Base-by-base conservation (phyloP, 306 rosid species). In the Macrotyloma uniflorum region DNA sequence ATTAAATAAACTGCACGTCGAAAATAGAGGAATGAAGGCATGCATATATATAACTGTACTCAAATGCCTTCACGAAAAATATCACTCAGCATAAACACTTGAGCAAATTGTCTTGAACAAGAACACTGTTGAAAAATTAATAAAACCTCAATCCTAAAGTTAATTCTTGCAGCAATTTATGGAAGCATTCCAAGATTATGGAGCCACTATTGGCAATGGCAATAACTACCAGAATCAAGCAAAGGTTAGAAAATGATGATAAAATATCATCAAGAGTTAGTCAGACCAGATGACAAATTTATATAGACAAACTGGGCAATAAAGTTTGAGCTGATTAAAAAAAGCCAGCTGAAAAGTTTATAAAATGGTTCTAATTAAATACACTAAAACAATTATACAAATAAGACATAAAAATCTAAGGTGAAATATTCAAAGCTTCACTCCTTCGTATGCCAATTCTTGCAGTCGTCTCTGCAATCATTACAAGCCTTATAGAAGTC, bases 401-500 rank as follows among this genome's bases (percentile, higher is more conserved):
- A 36, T 53, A 36, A n/a, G n/a, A n/a, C n/a, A n/a, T n/a, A n/a
- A n/a, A n/a, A n/a, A 47, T 61, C 4, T 35, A n/a, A n/a, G n/a
- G n/a, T n/a, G 51, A 79, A 28, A 55, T 7, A 15, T 38, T 13
- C 20, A 38, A 72, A 67, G 72, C 77, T 53, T 53, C 77, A 54
- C 53, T 72, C 14, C 49, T 63, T 72, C 26, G 74, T 18, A 72
- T 33, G 83, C 35, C 5, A 59, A 65, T 33, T 33, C 43, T 79
- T 67, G n/a, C 58, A 42, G n/a, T 74, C 75, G 73, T 80, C 58
- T 80, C 50, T 13, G 65, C 33, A n/a, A 74, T 81, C 84, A 43
- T 81, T 67, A 81, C 84, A 74, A 74, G 76, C 80, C 80, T 81
- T 67, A 36, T n/a, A 24, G 46, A 70, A 66, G 75, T 55, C 72